A percentile compares a stretch with the other conserved stretches of the same genome.
Conservation (phyloP, 2,329 filamentous ascomycete species). For the Diaporthe vexans region DNA sequence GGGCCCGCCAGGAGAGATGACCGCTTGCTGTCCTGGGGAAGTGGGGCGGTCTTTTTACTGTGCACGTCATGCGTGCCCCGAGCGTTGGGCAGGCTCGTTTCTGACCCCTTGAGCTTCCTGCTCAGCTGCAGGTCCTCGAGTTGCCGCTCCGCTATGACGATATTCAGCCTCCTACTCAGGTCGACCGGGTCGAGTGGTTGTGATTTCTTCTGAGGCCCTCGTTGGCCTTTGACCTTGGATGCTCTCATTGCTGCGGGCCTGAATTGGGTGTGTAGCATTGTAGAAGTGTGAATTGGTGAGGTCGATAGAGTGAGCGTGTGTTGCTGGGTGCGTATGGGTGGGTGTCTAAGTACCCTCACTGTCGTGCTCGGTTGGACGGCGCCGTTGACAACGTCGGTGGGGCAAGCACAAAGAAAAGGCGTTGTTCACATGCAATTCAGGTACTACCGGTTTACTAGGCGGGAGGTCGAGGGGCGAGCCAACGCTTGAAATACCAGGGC, state of each 20-base stretch:
- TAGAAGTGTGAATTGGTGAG: not conserved
- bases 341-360: not conserved
- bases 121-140: constrained; percentile 9
- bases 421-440: constrained; percentile 19
- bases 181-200: constrained; percentile 23
- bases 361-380: constrained; percentile 25
- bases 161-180: constrained; percentile 29
- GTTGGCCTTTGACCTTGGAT: constrained; percentile 3
- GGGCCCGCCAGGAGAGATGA: not conserved
- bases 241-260: constrained; percentile 14
- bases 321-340: not conserved
- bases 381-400: not conserved
- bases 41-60: not conserved
- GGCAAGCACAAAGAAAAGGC: constrained; percentile 17
- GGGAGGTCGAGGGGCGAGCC: constrained; percentile 5
- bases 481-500: constrained; percentile 14
- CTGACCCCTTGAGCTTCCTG: not conserved
- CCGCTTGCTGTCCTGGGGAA: not conserved
- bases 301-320: not conserved
- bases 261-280: constrained; percentile 19
- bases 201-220: not conserved
- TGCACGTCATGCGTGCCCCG: constrained; percentile 15
- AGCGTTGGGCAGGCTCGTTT: constrained; percentile 1
- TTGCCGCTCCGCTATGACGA: constrained; percentile 22
- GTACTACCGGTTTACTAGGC: not conserved